A percentile compares a stretch with the other conserved stretches of the same genome.
Evolutionary conservation across 2,329 filamentous ascomycete species (phyloP).

Genomic region (Rhynchosporium secalis): DNA sequence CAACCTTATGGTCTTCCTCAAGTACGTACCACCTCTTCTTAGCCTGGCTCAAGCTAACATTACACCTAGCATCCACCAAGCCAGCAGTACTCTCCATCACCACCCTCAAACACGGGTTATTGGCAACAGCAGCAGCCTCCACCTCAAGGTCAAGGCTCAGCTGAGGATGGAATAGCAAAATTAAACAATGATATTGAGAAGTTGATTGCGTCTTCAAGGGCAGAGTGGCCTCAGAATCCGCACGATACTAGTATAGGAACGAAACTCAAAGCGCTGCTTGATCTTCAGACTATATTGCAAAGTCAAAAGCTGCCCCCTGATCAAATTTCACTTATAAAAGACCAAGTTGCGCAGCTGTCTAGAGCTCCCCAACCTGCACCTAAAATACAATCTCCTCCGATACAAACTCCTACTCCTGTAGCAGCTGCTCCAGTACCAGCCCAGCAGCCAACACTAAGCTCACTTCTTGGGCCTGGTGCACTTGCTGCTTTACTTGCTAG

Average conservation of each 20-base stretch:
- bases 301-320: slow-evolving; percentile 75
- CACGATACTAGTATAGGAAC: slow-evolving; percentile 74
- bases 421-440: slow-evolving; percentile 30
- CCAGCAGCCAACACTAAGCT: slow-evolving; percentile 51
- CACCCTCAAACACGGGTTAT: slow-evolving; percentile 39
- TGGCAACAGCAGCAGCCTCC: slow-evolving; percentile 38
- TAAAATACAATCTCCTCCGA: slow-evolving; percentile 41
- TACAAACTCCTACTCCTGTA: slow-evolving; percentile 34
- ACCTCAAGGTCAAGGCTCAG: slow-evolving; percentile 34
- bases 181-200: slow-evolving; percentile 82
- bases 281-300: slow-evolving; percentile 79
- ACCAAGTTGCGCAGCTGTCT: slow-evolving; percentile 75
- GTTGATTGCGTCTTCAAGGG: slow-evolving; percentile 71
- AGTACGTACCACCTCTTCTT: slow-evolving; percentile 28
- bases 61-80: slow-evolving; percentile 24
- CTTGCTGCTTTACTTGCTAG: slow-evolving; percentile 58
- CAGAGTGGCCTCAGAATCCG: slow-evolving; percentile 73
- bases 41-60: neutral
- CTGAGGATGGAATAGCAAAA: slow-evolving; percentile 65
- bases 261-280: slow-evolving; percentile 80
- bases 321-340: slow-evolving; percentile 80
- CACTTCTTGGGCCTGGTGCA: slow-evolving; percentile 47
- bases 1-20: slow-evolving; percentile 34
- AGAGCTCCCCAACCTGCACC: slow-evolving; percentile 39
- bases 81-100: slow-evolving; percentile 42